A percentile compares a stretch with the other conserved stretches of the same genome.
Evolutionary conservation across 2,329 filamentous ascomycete genomes (phyloP).

Genomic region (Trichoderma aggressivum): DNA sequence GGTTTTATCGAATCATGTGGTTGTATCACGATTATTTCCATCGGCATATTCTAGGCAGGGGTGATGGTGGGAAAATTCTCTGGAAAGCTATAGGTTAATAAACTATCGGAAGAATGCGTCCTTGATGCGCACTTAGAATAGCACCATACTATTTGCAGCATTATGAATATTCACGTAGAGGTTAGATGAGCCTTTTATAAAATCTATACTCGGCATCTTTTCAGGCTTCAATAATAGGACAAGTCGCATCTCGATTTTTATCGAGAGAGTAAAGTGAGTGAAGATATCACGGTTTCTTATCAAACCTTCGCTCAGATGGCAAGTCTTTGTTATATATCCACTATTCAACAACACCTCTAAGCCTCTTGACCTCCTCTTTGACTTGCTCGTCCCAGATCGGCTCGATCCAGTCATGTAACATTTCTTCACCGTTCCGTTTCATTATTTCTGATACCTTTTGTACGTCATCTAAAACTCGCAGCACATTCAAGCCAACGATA

Average conservation of each 20-base stretch:
- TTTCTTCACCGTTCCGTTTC: neutral
- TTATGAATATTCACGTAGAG: neutral
- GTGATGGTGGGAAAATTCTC: slow-evolving; percentile 9
- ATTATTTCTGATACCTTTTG: neutral
- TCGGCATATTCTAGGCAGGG: neutral
- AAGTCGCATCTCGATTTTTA: neutral
- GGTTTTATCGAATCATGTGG: slow-evolving; percentile 15
- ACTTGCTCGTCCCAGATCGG: slow-evolving; percentile 11
- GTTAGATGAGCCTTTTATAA: neutral
- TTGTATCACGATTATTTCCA: slow-evolving; percentile 12
- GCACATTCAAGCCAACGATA: neutral
- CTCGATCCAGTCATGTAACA: slow-evolving; percentile 9
- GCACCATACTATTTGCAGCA: neutral
- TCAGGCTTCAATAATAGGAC: no score
- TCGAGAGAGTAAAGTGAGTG: no score
- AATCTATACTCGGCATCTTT: no score
- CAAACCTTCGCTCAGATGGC: neutral
- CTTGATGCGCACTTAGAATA: neutral
- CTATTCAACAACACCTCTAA: neutral
- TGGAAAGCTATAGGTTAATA: neutral
- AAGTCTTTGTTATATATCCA: neutral
- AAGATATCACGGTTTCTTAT: no score
- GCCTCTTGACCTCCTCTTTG: neutral
- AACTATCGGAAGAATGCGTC: neutral
- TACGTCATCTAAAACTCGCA: neutral